Evolutionary conservation across 768 basidiomycete species (phyloP).

Genomic region (Cystobasidiopsis lactophilus): DNA sequence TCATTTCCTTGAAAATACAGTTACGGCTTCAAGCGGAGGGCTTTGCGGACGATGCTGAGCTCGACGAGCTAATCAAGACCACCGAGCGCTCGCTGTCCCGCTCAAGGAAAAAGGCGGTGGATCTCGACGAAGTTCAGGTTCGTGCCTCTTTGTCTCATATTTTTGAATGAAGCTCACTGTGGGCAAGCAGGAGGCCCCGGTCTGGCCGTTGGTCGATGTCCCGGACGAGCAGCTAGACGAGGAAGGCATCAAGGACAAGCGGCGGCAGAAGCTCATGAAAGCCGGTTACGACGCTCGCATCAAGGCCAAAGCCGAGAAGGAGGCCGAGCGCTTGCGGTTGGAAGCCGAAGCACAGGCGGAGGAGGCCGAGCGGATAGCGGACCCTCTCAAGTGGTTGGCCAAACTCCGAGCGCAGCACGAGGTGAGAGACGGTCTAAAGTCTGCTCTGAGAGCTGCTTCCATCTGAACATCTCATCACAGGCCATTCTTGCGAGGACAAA

Average conservation of each 20-base stretch:
- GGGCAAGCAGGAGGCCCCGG: constrained; percentile 46
- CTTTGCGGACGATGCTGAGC: constrained; percentile 30
- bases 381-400: constrained; percentile 50
- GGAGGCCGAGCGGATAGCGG: constrained; percentile 48
- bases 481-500: constrained; percentile 62
- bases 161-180: neutral
- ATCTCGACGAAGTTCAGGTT: constrained; percentile 32
- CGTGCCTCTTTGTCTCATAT: constrained; percentile 28
- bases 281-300: constrained; percentile 80
- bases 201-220: constrained; percentile 73
- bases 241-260: constrained; percentile 80
- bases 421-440: constrained; percentile 28
- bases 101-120: constrained; percentile 58
- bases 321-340: constrained; percentile 42
- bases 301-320: constrained; percentile 64
- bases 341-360: constrained; percentile 27
- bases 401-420: constrained; percentile 59
- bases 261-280: constrained; percentile 74
- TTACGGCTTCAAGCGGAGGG: constrained; percentile 40
- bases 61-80: constrained; percentile 68
- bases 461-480: constrained; percentile 26
- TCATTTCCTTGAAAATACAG: constrained; percentile 24
- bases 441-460: neutral
- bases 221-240: constrained; percentile 79
- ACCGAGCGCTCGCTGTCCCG: constrained; percentile 57